A percentile compares a stretch with the other conserved stretches of the same genome.
Evolutionary conservation across 495 filamentous ascomycete species (phyloP).

Genomic region (Neurospora sp.): DNA sequence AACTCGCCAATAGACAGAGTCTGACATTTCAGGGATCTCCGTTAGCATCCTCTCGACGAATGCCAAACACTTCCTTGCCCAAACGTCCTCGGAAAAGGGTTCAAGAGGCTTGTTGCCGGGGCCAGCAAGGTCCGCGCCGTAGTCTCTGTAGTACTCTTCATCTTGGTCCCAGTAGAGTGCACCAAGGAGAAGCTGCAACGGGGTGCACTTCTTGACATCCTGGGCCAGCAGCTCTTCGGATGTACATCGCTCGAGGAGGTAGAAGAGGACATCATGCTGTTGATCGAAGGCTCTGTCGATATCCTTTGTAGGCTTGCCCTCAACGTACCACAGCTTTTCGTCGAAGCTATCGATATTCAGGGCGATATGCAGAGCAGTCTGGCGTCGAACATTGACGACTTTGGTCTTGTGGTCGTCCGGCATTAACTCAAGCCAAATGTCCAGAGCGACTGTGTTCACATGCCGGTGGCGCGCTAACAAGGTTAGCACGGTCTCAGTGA

Average conservation of each 20-base stretch:
- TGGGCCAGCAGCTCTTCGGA: background rate
- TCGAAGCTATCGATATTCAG: background rate
- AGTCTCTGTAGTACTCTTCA: background rate
- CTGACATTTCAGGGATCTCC: background rate
- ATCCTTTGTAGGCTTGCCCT: background rate
- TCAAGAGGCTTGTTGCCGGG: background rate
- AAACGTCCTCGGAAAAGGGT: background rate
- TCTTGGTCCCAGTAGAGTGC: background rate
- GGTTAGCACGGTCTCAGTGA: background rate
- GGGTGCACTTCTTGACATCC: background rate
- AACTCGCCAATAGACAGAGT: background rate
- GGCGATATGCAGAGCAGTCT: background rate
- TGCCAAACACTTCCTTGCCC: background rate
- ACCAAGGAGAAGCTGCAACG: background rate
- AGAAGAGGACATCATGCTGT: background rate
- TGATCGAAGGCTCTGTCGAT: background rate
- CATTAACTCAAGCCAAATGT: background rate
- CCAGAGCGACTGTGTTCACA: background rate
- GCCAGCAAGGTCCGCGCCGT: background rate
- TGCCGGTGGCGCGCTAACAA: background rate
- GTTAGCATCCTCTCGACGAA: background rate
- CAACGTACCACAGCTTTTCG: background rate
- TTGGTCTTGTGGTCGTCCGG: background rate
- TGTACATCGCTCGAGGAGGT: background rate
- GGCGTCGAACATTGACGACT: background rate